A percentile compares a stretch with the other conserved stretches of the same genome.
Evolutionary conservation across 345 rosid species (phyloP).

Genomic region (Bretschneidera sinensis): DNA sequence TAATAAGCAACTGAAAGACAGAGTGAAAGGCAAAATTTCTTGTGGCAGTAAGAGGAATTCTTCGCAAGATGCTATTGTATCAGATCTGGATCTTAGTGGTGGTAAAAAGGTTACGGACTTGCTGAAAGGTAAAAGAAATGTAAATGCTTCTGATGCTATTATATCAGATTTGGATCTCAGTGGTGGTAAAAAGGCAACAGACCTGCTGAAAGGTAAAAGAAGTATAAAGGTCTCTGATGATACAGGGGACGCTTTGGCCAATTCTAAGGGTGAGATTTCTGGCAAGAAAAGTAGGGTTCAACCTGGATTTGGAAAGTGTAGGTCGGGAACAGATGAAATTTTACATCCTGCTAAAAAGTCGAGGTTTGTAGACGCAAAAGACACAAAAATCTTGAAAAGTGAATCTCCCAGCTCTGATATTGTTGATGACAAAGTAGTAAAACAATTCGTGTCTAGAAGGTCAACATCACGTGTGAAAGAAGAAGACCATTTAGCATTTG

Average conservation of each 20-base stretch:
- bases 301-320: conserved; percentile 38
- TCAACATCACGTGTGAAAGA: conserved; percentile 25
- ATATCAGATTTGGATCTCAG: conserved; percentile 28
- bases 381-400: conserved; percentile 23
- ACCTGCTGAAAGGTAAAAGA: conserved; percentile 28
- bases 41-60: conserved; percentile 23
- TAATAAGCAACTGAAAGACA: conserved; percentile 36
- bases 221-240: conserved; percentile 30
- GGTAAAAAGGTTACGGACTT: conserved; percentile 34
- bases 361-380: conserved; percentile 36
- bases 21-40: conserved; percentile 26
- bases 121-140: conserved; percentile 26
- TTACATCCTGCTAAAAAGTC: conserved; percentile 44
- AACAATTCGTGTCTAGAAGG: conserved; percentile 23
- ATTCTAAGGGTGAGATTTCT: conserved; percentile 25
- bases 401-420: conserved; percentile 28
- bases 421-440: conserved; percentile 29
- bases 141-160: conserved; percentile 23
- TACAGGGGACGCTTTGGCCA: conserved; percentile 20
- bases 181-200: conserved; percentile 34
- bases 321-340: conserved; percentile 30
- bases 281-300: conserved; percentile 37
- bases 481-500: conserved; percentile 37
- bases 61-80: conserved; percentile 24
- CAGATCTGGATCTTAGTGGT: conserved; percentile 25